Conservation (phyloP, 306 rosid genomes). For the Canavalia ensiformis region DNA sequence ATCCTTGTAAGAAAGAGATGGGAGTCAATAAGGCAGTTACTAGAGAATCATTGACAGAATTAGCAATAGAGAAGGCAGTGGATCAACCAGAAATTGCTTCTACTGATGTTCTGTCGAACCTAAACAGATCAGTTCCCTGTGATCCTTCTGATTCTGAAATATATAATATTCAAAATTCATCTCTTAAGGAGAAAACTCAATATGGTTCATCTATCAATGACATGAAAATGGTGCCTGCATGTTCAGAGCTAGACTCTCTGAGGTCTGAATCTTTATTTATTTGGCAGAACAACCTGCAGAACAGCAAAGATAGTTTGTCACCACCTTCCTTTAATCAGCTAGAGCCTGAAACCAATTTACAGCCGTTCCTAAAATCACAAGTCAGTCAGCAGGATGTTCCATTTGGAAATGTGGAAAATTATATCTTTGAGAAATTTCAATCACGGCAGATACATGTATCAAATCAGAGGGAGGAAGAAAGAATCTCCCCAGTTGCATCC, state of each 20-base stretch:
- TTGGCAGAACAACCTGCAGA: conserved; percentile 48
- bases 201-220: conserved; percentile 49
- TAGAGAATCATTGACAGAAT: conserved; percentile 47
- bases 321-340: conserved; percentile 50
- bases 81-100: conserved; percentile 53
- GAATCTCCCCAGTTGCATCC: conserved; percentile 42
- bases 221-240: conserved; percentile 45
- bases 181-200: conserved; percentile 48
- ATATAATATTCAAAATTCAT: conserved; percentile 46
- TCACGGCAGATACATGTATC: conserved; percentile 49
- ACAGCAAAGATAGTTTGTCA: conserved; percentile 43
- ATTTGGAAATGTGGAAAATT: conserved; percentile 48
- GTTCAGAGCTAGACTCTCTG: conserved; percentile 48
- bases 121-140: conserved; percentile 43
- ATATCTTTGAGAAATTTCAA: conserved; percentile 48
- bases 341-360: conserved; percentile 48
- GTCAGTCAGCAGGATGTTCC: conserved; percentile 49
- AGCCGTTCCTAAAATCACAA: conserved; percentile 43
- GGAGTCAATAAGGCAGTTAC: conserved; percentile 54
- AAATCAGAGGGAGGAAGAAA: conserved; percentile 48
- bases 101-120: conserved; percentile 47
- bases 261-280: conserved; percentile 49
- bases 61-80: conserved; percentile 43
- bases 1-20: conserved; percentile 50
- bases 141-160: conserved; percentile 50